Base-by-base conservation (phyloP, 495 filamentous ascomycete species). In the Aspergillus nidulans region DNA sequence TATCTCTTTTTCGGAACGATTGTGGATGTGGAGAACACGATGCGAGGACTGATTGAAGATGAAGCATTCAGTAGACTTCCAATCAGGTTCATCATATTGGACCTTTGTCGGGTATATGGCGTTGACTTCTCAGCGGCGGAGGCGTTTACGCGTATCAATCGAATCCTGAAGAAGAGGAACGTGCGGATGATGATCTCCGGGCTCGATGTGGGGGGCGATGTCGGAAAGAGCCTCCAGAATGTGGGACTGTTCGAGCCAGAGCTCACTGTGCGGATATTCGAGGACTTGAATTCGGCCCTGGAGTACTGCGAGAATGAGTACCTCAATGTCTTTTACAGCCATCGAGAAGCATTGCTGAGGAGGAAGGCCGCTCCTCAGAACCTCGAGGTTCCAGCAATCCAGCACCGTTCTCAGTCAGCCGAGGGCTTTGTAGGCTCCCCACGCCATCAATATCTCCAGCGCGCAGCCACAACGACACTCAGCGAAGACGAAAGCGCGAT, bases 1-100 rank as follows among this genome's bases (percentile, higher is more conserved):
- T 96, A 90, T 58, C 80, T 97, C 7, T 98, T 97, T 74, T 98
- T 98, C 60, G 94, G 94, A 6, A 96, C 92, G 0, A 97, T 98
- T 49, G 91, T 96, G 25, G 87, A 86, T 28, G 91, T 98, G 3
- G 94, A 98, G 69, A 87, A 88, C 51, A 86, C 86, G 49, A 89
- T 96, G 63, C 81, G 91, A 19, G 81, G 76, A 1, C 71, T 97
- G 46, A 86, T 97, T 26, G 82, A 90, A 38, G 90, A 94, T 19
- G 85, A 95, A 44, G 80, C 84, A 1, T 96, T 95, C 68, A 73
- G 73, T 32, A 64, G 76, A 43, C 83, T 82, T 23, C 92, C 91
- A 1, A 95, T 97, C 62, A 84, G 88, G 55, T 97, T 88, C 67
- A 72, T 98, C 40, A 84, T 97, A n/a, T 73, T 98, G 38, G 94